Evolutionary conservation across 2,329 filamentous ascomycete genomes (phyloP).

Genomic region (Fusarium sp.): DNA sequence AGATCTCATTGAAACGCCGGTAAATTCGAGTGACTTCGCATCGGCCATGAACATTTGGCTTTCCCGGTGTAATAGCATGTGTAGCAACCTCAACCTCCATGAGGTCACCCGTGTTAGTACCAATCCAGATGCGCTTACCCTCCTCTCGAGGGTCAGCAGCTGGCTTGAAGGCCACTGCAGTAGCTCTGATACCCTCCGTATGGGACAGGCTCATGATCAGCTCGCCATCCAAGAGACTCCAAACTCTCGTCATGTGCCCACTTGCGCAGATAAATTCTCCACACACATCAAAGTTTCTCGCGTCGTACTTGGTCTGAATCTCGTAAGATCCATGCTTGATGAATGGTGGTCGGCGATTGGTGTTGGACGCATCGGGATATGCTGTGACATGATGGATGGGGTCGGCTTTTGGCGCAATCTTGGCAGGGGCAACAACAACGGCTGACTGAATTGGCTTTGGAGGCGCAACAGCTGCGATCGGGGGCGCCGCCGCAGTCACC

Average conservation of each 20-base stretch:
- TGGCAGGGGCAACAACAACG: conserved; percentile 33
- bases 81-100: conserved; percentile 87
- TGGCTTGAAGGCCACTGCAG: conserved; percentile 88
- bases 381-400: conserved; percentile 66
- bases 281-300: conserved; percentile 86
- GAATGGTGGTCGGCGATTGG: conserved; percentile 85
- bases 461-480: conserved; percentile 25
- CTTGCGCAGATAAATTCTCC: conserved; percentile 89
- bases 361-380: conserved; percentile 86
- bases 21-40: conserved; percentile 87
- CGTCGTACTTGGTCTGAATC: conserved; percentile 88
- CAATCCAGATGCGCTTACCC: conserved; percentile 87
- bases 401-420: conserved; percentile 51
- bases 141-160: conserved; percentile 82
- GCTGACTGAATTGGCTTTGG: conserved; percentile 36
- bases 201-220: conserved; percentile 84
- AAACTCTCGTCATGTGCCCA: conserved; percentile 87
- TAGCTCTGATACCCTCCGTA: conserved; percentile 85
- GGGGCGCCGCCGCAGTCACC: conserved; percentile 31
- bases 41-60: conserved; percentile 79
- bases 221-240: conserved; percentile 87
- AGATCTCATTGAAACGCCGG: conserved; percentile 88
- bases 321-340: conserved; percentile 79
- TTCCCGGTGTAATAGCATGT: conserved; percentile 76
- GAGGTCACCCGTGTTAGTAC: conserved; percentile 88